These are phyloP conservation scores for Xylaria bambusicola DNA, from an alignment of 495 filamentous ascomycete species.

Conservation along the genomic window DNA sequence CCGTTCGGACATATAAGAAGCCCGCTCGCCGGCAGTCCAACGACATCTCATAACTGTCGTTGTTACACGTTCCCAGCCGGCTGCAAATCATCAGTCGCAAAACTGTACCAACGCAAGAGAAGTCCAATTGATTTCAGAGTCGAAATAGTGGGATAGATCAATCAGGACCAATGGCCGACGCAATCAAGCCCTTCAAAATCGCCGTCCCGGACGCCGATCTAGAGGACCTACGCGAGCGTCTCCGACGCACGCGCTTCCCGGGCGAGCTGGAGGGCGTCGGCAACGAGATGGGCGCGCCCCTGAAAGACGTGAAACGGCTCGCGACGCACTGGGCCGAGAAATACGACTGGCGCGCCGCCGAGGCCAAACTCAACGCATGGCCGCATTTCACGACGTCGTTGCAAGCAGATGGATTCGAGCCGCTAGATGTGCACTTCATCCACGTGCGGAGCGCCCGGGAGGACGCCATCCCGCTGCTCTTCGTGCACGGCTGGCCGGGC, in stretches of 20 bases:
- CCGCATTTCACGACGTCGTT: slow-evolving; percentile 54
- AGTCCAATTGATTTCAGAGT: too few species aligned
- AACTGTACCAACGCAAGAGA: too few species aligned
- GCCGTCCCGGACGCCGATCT: slow-evolving; percentile 25
- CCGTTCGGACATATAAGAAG: too few species aligned
- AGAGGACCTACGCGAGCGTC: slow-evolving; percentile 22
- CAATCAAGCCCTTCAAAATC: slow-evolving; percentile 28
- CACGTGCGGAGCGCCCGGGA: slow-evolving; percentile 47
- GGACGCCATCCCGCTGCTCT: slow-evolving; percentile 56
- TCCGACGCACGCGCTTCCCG: slow-evolving; percentile 29
- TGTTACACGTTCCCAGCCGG: neutral
- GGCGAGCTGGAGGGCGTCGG: slow-evolving; percentile 23
- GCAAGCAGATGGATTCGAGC: slow-evolving; percentile 36
- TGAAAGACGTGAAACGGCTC: slow-evolving; percentile 25
- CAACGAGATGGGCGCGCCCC: slow-evolving; percentile 23
- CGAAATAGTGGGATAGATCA: too few species aligned
- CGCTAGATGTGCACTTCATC: slow-evolving; percentile 49
- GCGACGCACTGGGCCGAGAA: slow-evolving; percentile 20
- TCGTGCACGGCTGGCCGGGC: slow-evolving; percentile 65
- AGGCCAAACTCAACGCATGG: slow-evolving; percentile 49
- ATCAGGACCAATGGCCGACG: slow-evolving; percentile 11
- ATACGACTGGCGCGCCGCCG: slow-evolving; percentile 35
- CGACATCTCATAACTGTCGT: too few species aligned
- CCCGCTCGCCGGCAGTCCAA: too few species aligned
- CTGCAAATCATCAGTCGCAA: neutral